phyloP scores from a whole-genome alignment of 2,329 filamentous ascomycete genomes.

The Aspergillus sergii region DNA sequence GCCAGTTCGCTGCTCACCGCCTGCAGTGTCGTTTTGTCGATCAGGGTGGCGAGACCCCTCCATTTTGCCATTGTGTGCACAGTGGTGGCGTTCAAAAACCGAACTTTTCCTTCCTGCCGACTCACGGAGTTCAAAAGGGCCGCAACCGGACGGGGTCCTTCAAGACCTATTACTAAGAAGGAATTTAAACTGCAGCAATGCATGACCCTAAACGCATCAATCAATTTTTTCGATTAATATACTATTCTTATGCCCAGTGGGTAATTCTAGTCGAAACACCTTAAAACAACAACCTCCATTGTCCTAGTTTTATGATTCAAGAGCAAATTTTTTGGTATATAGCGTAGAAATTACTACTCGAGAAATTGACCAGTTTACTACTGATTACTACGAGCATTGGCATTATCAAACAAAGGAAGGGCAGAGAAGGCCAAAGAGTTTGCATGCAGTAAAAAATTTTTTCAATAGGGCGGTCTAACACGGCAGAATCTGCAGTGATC shows the following conservation, averaged over 20 bases:
- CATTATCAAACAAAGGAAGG: constrained; percentile 4
- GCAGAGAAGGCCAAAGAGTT: not conserved
- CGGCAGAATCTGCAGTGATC: constrained; percentile 22
- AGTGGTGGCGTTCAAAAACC: not conserved
- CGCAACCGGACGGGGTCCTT: too few relatives aligned
- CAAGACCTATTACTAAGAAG: not conserved
- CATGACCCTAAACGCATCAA: not conserved
- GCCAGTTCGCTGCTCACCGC: not conserved
- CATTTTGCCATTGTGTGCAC: not conserved
- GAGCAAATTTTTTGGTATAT: not conserved
- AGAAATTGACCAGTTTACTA: not conserved
- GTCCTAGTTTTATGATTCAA: not conserved
- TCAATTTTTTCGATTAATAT: not conserved
- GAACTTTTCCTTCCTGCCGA: not conserved
- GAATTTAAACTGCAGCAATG: not conserved
- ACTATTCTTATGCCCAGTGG: not conserved
- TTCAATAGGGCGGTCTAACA: constrained; percentile 19
- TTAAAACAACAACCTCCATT: not conserved
- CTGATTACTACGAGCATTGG: not conserved
- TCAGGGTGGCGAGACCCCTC: not conserved
- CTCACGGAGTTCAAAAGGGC: not conserved
- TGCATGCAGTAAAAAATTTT: constrained; percentile 14
- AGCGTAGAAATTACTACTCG: not conserved
- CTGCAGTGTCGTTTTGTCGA: not conserved
- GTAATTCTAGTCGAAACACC: not conserved